A percentile compares a stretch with the other conserved stretches of the same genome.
Conservation (phyloP, 371 early-diverging fungal species). For the Mucor circinelloides region DNA sequence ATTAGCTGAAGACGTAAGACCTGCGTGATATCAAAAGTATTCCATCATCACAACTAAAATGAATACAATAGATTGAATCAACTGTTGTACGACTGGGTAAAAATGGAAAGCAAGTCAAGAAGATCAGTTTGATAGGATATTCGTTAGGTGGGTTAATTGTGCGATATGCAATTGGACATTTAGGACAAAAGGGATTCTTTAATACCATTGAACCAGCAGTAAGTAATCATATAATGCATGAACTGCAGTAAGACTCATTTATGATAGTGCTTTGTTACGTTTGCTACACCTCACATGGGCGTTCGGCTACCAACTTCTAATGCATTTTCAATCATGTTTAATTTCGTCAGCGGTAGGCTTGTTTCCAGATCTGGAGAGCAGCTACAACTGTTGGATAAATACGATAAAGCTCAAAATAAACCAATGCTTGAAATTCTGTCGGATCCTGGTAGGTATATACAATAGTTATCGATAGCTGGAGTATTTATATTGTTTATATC, state of each 20-base stretch:
- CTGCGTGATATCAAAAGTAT: not conserved
- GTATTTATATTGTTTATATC: not conserved
- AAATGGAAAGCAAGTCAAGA: constrained; percentile 40
- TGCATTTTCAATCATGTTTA: constrained; percentile 47
- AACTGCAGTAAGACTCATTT: not conserved
- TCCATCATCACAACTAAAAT: not conserved
- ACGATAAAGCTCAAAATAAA: constrained; percentile 23
- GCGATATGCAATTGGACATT: constrained; percentile 71
- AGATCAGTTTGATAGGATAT: constrained; percentile 77
- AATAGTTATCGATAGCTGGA: no score
- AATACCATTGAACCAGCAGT: constrained; percentile 55
- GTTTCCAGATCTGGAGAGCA: constrained; percentile 67
- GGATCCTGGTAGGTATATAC: constrained; percentile 67
- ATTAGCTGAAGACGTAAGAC: constrained; percentile 44
- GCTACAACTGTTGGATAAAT: constrained; percentile 51
- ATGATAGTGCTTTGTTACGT: constrained; percentile 62
- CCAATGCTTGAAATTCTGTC: constrained; percentile 65
- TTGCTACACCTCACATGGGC: constrained; percentile 85
- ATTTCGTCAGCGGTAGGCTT: constrained; percentile 49
- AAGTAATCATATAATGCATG: constrained; percentile 10
- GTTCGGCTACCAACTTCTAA: constrained; percentile 41
- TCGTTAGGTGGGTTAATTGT: constrained; percentile 80
- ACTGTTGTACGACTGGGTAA: constrained; percentile 10
- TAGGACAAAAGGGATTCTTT: constrained; percentile 65
- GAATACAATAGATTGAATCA: constrained; percentile 7